Percentiles rank a stretch among this genome's conserved stretches.
Evolutionary conservation across 495 filamentous ascomycete genomes (phyloP).

Genomic region (Penicillium antarcticum): DNA sequence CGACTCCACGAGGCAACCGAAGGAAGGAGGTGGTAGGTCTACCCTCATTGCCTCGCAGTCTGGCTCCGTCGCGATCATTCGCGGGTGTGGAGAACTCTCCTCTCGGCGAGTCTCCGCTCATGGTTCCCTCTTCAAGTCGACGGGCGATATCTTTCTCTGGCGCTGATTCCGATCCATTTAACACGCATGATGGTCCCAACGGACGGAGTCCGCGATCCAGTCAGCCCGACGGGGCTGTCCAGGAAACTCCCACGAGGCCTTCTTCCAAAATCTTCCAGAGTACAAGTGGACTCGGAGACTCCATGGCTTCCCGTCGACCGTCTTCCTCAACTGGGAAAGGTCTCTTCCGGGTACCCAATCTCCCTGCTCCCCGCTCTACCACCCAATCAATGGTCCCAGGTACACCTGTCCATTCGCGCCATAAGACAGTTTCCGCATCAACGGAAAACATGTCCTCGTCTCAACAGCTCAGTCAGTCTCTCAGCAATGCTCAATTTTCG

Average conservation of each 20-base stretch:
- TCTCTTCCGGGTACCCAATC: constrained; percentile 40
- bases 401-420: constrained; percentile 33
- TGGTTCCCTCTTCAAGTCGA: constrained; percentile 25
- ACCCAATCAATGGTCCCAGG: constrained; percentile 23
- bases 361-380: constrained; percentile 30
- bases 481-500: constrained; percentile 2
- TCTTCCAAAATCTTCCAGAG: constrained; percentile 33
- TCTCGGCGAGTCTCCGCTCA: constrained; percentile 21
- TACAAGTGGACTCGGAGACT: constrained; percentile 1
- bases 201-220: constrained; percentile 5
- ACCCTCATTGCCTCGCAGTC: constrained; percentile 29
- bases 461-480: constrained; percentile 12
- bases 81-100: constrained; percentile 19
- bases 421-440: constrained; percentile 7
- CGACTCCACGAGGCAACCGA: constrained; percentile 62
- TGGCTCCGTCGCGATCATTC: constrained; percentile 26
- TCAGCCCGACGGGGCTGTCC: constrained; percentile 26
- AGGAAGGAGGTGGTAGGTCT: constrained; percentile 36
- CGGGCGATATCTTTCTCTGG: constrained; percentile 27
- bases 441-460: constrained; percentile 3
- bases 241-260: constrained; percentile 54
- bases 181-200: constrained; percentile 2
- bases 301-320: constrained; percentile 5
- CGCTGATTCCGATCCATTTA: constrained; percentile 22
- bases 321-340: constrained; percentile 17